Base-by-base conservation (phyloP, 805 yeast species). In the Metschnikowia kunwiensis region DNA sequence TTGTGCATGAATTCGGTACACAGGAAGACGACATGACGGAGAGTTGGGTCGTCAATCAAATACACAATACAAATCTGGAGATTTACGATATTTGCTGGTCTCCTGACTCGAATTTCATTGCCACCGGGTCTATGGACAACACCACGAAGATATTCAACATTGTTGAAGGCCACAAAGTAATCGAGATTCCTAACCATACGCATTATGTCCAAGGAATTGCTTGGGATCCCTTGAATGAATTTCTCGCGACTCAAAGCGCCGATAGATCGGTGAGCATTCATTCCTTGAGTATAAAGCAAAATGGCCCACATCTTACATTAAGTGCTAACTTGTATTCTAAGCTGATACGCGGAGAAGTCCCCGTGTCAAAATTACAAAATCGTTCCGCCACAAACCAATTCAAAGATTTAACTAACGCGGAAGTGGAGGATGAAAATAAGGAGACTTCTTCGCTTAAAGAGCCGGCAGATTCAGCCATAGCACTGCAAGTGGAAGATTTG, bases 171-270 rank as follows among this genome's bases (percentile, higher is more conserved):
- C 63, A 66, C 20, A 74, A 78, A 47, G 65, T 82, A 0, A 58
- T 68, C 18, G 82, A 78, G 47, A 67, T 81, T 42, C 76, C 77
- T 5, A 86, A 84, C 40, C 97, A 93, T 59, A 67, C 68, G 30
- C 96, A 89, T 58, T 91, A 86, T 50, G 94, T 93, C 3, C 99
- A 93, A 60, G 99, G 99, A 3, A 91, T 93, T 5, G 70, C 83
- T 0, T 93, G 97, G 97, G 98, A 93, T 57, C 98, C 98, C 6
- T 55, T 67, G 36, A 79, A 82, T 44, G 77, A 82, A 56, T 86
- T 60, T 47, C 59, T 93, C 5, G 86, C 89, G 1, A 83, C 96
- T 5, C 96, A 89, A 57, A 79, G 93, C 17, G 94, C 96, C 9
- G 98, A 93, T 61, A 65, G 96, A 42, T 71, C 86, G 2, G 80